Conservation (phyloP, 257 asterid genomes). For the Solanum peruvianum region DNA sequence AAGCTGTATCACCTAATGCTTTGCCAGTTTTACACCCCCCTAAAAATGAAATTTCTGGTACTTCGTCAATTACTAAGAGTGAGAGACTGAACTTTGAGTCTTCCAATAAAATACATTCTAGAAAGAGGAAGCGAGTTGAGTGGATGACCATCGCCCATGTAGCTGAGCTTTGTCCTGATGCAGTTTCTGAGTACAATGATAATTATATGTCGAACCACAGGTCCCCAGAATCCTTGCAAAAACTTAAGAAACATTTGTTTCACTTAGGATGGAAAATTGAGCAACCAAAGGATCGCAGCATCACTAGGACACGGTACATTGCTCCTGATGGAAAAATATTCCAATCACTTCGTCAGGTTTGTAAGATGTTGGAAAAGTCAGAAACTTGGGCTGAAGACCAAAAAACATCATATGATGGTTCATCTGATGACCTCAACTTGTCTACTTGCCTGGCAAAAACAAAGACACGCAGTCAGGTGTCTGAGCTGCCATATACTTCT, state of each 20-base stretch:
- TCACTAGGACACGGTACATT: conserved; percentile 18
- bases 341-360: conserved; percentile 21
- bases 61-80: neutral
- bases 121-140: neutral
- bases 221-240: neutral
- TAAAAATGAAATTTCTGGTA: neutral
- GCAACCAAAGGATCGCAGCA: neutral
- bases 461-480: conserved; percentile 11
- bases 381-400: neutral
- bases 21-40: conserved; percentile 7
- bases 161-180: conserved; percentile 30
- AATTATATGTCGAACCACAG: neutral
- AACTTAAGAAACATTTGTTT: conserved; percentile 35
- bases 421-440: conserved; percentile 7
- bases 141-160: conserved; percentile 32
- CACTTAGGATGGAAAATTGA: conserved; percentile 47
- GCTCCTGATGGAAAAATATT: conserved; percentile 24
- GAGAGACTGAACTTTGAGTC: neutral
- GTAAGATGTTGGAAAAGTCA: conserved; percentile 15
- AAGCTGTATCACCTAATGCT: conserved; percentile 3
- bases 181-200: conserved; percentile 16
- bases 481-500: conserved; percentile 1
- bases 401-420: neutral
- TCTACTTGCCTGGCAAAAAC: conserved; percentile 9
- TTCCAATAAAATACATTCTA: neutral